Percentiles rank a stretch among this genome's conserved stretches.
phyloP scores from a whole-genome alignment of 768 basidiomycete genomes.

The Lentinula sp. region DNA sequence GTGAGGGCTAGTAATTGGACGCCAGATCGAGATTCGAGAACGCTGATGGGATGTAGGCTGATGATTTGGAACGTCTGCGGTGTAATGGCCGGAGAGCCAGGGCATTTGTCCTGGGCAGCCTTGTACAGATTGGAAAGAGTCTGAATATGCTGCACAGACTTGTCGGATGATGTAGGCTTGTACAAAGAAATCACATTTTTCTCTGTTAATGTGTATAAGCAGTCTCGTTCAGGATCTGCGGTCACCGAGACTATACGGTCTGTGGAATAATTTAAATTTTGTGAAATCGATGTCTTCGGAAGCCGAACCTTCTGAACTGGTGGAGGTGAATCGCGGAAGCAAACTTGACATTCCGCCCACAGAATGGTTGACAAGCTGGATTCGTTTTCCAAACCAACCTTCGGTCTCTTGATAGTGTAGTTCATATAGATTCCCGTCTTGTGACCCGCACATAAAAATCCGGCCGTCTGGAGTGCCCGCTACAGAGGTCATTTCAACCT shows the following conservation, averaged over 20 bases:
- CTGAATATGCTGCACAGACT: slow-evolving; percentile 64
- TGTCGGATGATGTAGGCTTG: slow-evolving; percentile 53
- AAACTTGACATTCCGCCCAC: slow-evolving; percentile 73
- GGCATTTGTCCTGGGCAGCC: slow-evolving; percentile 73
- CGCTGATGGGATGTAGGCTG: slow-evolving; percentile 62
- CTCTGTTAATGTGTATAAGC: slow-evolving; percentile 72
- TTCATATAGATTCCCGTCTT: slow-evolving; percentile 89
- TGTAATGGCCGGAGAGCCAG: slow-evolving; percentile 66
- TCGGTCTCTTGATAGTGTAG: slow-evolving; percentile 86
- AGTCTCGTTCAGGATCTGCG: slow-evolving; percentile 61
- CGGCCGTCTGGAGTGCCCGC: slow-evolving; percentile 75
- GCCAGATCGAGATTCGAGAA: slow-evolving; percentile 59
- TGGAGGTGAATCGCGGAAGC: slow-evolving; percentile 65
- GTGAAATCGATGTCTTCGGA: neutral
- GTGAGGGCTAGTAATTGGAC: slow-evolving; percentile 81
- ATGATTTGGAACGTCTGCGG: slow-evolving; percentile 67
- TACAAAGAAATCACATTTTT: slow-evolving; percentile 64
- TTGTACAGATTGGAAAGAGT: slow-evolving; percentile 72
- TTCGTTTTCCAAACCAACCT: slow-evolving; percentile 87
- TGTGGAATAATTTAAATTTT: slow-evolving; percentile 20
- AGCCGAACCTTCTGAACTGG: slow-evolving; percentile 58
- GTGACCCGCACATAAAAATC: slow-evolving; percentile 84
- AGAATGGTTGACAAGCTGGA: slow-evolving; percentile 84
- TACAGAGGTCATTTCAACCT: slow-evolving; percentile 83
- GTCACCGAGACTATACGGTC: slow-evolving; percentile 69